phyloP scores from a whole-genome alignment of 345 rosid genomes.

The Syzygium aqueum region DNA sequence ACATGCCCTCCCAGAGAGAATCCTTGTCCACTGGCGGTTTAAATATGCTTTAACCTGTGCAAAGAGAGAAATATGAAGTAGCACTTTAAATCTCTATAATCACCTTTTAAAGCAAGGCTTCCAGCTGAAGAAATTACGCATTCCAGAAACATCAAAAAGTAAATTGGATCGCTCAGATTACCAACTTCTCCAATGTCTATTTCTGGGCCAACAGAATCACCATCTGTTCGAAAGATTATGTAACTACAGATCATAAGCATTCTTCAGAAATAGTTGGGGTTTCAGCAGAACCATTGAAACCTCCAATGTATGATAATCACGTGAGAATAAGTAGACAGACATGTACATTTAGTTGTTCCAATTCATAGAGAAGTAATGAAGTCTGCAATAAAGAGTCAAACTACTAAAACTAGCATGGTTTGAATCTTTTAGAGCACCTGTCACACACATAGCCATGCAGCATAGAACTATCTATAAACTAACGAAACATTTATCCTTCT shows the following conservation, averaged over 20 bases:
- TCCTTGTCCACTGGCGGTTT: conserved; percentile 80
- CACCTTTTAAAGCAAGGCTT: background rate
- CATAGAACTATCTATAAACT: background rate
- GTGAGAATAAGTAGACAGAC: background rate
- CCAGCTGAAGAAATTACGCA: background rate
- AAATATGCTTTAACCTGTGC: conserved; percentile 67
- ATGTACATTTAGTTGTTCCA: background rate
- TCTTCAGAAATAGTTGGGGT: background rate
- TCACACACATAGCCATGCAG: background rate
- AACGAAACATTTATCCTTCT: background rate
- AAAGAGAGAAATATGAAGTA: background rate
- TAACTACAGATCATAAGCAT: background rate
- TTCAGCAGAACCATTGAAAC: background rate
- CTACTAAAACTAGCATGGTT: background rate
- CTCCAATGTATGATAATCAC: background rate
- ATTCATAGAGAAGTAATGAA: background rate
- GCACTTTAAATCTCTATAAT: background rate
- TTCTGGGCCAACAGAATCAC: background rate
- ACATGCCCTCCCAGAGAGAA: conserved; percentile 77
- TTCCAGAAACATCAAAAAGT: background rate
- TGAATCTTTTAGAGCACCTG: background rate
- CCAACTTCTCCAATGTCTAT: background rate
- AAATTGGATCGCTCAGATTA: background rate
- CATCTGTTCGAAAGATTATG: background rate
- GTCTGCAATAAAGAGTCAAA: background rate